phyloP scores from a whole-genome alignment of 1,139 yeast species.

The Kurtzmaniella quercitrusa region DNA sequence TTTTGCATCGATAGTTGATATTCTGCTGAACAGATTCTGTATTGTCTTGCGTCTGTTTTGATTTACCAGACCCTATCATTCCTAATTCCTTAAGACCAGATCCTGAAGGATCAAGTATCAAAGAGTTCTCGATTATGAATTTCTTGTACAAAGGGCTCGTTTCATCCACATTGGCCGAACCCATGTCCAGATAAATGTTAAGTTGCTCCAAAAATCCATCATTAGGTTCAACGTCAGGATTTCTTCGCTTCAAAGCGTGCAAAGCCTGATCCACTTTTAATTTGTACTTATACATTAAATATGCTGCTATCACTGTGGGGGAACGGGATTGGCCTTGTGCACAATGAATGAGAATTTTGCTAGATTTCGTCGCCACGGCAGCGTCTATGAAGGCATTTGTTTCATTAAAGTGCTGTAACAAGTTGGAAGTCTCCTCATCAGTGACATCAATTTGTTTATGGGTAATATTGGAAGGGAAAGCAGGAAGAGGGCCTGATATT shows the following conservation, averaged over 20 bases:
- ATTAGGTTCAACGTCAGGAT: constrained; percentile 67
- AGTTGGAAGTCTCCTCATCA: constrained; percentile 61
- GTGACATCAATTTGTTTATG: constrained; percentile 66
- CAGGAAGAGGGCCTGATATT: constrained; percentile 43
- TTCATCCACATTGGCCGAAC: constrained; percentile 20
- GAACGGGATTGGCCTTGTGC: constrained; percentile 90
- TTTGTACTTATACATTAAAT: constrained; percentile 69
- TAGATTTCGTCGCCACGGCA: constrained; percentile 36
- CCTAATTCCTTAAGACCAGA: constrained; percentile 15
- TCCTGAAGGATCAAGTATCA: constrained; percentile 29
- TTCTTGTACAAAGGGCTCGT: constrained; percentile 22
- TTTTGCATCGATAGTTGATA: constrained; percentile 58
- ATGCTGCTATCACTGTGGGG: constrained; percentile 68
- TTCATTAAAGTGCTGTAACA: constrained; percentile 56
- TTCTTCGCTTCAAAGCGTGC: constrained; percentile 64
- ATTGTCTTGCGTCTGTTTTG: no score
- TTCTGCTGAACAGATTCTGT: constrained; percentile 15
- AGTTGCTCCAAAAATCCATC: constrained; percentile 73
- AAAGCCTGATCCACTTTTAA: constrained; percentile 59
- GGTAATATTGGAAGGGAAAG: constrained; percentile 49
- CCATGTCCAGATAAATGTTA: constrained; percentile 46
- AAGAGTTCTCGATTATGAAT: constrained; percentile 22
- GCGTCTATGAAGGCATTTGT: constrained; percentile 64
- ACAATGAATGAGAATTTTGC: constrained; percentile 59
- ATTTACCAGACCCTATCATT: constrained; percentile 9